Percentiles rank a stretch among this genome's conserved stretches.
Conservation (phyloP, 352 stramenopile genomes). For the Globisporangium alternatum region DNA sequence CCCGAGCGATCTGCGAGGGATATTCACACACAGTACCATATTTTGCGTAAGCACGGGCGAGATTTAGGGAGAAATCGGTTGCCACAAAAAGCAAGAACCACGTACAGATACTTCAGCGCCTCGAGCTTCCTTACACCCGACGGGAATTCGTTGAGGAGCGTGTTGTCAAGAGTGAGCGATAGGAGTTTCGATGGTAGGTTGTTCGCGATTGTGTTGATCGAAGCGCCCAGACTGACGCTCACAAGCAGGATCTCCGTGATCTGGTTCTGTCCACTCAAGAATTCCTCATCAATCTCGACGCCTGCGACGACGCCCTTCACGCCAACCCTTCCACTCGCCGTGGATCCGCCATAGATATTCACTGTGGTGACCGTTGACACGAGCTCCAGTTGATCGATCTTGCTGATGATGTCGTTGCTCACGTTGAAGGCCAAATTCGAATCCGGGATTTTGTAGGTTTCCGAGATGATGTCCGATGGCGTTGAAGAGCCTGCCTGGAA, state of each 20-base stretch:
- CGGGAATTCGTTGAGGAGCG: not conserved
- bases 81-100: not conserved
- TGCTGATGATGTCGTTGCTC: not conserved
- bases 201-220: not conserved
- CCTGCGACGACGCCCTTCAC: not conserved
- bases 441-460: too few relatives aligned
- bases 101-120: not conserved
- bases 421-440: too few relatives aligned
- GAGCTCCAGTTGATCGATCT: not conserved
- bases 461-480: too few relatives aligned
- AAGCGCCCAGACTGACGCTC: not conserved
- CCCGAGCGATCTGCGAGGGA: not conserved
- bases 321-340: not conserved
- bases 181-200: not conserved
- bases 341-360: not conserved
- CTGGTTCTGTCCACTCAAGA: not conserved
- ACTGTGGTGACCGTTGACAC: not conserved
- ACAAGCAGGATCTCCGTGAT: not conserved
- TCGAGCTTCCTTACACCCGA: not conserved
- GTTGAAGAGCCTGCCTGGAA: too few relatives aligned
- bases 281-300: not conserved
- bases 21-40: not conserved
- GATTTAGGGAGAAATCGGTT: too few relatives aligned
- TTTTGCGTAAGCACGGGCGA: too few relatives aligned
- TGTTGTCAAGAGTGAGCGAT: not conserved